Base-by-base conservation (phyloP, 1,139 yeast genomes). In the Candida sp. region DNA sequence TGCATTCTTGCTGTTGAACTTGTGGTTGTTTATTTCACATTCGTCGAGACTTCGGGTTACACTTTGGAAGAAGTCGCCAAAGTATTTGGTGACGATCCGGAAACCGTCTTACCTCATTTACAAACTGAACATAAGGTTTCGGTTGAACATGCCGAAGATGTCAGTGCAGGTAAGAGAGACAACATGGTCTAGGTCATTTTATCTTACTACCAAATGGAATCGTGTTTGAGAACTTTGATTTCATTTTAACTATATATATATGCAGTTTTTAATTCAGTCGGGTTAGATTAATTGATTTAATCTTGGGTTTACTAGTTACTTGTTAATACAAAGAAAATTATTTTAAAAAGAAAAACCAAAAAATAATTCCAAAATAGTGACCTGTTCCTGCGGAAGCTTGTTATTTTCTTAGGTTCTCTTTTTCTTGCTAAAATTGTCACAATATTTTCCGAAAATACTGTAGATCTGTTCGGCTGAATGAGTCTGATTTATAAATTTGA, bases 51-150 rank as follows among this genome's bases (percentile, higher is more conserved):
- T 19, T 61, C 75, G 35, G 81, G 81, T 25, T 68, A 74, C 55
- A 72, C 81, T 7, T 68, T 78, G 61, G 82, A 78, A 58, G 80
- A 77, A 57, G 78, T 77, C 42, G 75, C 78, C 5, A 64, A 64
- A 46, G 72, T 74, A 19, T 74, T 75, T 50, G 79, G 77, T 43
- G 77, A 68, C 44, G 65, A 65, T 39, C 51, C 57, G 19, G 48
- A 45, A 27, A 52, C 54, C 27, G 36, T 33, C 27, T 43, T 49
- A n/a, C 39, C 39, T 22, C 8, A 23, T 7, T 22, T 37, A 38
- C 33, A 30, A 12, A 30, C 33, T 30, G 33, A 30, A 12, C 33
- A 30, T 30, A 30, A 30, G 33, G 6, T 30, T 30, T 30, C 33
- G 11, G 33, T 30, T 9, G 33, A 30, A 30, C 33, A 30, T 12